Conservation (phyloP, 139 green algal species). For the Penium margaritaceum region DNA sequence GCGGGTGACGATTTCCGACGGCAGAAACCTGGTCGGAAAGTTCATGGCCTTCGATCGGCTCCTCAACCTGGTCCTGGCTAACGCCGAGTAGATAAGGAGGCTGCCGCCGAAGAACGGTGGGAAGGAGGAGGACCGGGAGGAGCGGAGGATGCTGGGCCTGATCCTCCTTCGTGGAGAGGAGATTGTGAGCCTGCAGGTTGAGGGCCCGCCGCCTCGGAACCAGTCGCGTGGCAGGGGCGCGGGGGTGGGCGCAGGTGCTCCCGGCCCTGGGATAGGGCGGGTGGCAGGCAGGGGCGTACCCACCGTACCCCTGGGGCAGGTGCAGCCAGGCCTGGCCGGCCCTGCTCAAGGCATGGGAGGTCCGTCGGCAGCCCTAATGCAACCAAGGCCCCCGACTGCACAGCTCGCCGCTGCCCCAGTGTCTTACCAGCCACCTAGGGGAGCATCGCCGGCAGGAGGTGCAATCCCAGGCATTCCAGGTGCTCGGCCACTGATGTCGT, state of each 20-base stretch:
- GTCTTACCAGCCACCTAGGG: slow-evolving; percentile 17
- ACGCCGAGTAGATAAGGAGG: slow-evolving; percentile 89
- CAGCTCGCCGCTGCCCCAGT: slow-evolving; percentile 29
- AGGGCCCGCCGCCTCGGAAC: slow-evolving; percentile 84
- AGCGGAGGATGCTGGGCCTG: slow-evolving; percentile 85
- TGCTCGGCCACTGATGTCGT: slow-evolving; percentile 24
- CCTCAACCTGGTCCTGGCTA: slow-evolving; percentile 96
- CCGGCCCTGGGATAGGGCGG: slow-evolving; percentile 60
- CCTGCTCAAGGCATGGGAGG: slow-evolving; percentile 77
- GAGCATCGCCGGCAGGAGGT: slow-evolving; percentile 9
- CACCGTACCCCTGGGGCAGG: slow-evolving; percentile 27
- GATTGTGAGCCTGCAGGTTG: slow-evolving; percentile 86
- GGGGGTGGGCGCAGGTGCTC: slow-evolving; percentile 30
- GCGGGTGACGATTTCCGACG: slow-evolving; percentile 51
- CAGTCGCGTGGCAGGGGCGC: slow-evolving; percentile 44
- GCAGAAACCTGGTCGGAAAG: slow-evolving; percentile 77
- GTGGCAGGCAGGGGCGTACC: slow-evolving; percentile 59
- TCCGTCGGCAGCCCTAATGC: slow-evolving; percentile 80
- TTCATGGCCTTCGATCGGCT: slow-evolving; percentile 99
- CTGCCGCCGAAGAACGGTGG: slow-evolving; percentile 85
- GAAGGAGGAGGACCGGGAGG: slow-evolving; percentile 64
- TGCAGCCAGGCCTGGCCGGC: slow-evolving; percentile 66
- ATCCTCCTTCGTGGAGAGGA: slow-evolving; percentile 81
- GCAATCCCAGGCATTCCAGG: no score
- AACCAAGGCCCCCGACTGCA: slow-evolving; percentile 60